These are phyloP conservation scores for Tricladium varicosporioides DNA, from an alignment of 2,329 filamentous ascomycete species.

Conservation along the genomic window DNA sequence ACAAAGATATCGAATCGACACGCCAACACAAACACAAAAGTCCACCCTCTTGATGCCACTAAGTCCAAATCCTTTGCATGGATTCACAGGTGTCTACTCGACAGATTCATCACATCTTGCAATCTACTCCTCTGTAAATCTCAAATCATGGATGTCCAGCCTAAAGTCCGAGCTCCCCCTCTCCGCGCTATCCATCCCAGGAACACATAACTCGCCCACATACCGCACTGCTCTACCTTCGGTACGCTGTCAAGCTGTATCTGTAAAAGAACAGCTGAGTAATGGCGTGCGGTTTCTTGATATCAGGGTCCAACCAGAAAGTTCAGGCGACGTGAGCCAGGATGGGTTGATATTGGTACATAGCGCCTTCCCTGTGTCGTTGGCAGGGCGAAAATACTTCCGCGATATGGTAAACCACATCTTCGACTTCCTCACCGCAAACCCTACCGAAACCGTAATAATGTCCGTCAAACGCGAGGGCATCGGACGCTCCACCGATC, in stretches of 20 bases:
- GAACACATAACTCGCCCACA: slow-evolving; percentile 93
- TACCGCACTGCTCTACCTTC: slow-evolving; percentile 82
- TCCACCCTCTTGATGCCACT: slow-evolving; percentile 61
- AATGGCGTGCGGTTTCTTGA: slow-evolving; percentile 96
- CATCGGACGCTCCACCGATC: slow-evolving; percentile 74
- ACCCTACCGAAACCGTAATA: slow-evolving; percentile 80
- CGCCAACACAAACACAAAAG: slow-evolving; percentile 59
- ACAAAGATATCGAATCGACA: slow-evolving; percentile 70
- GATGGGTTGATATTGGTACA: slow-evolving; percentile 82
- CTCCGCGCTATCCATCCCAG: slow-evolving; percentile 82
- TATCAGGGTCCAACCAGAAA: slow-evolving; percentile 71
- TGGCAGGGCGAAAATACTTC: slow-evolving; percentile 80
- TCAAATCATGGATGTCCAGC: slow-evolving; percentile 77
- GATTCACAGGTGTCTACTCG: slow-evolving; percentile 67
- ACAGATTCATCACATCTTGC: slow-evolving; percentile 53
- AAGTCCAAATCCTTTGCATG: slow-evolving; percentile 47
- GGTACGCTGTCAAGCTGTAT: slow-evolving; percentile 86
- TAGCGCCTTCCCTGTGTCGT: slow-evolving; percentile 80
- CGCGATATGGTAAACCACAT: slow-evolving; percentile 68
- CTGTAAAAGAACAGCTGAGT: slow-evolving; percentile 72
- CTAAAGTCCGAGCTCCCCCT: slow-evolving; percentile 71
- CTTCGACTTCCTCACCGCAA: slow-evolving; percentile 71
- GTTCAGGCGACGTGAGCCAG: slow-evolving; percentile 53
- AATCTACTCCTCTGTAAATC: slow-evolving; percentile 68
- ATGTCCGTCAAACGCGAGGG: slow-evolving; percentile 92